Conservation (phyloP, 305 asterid genomes). For the Nicotiana rustica region DNA sequence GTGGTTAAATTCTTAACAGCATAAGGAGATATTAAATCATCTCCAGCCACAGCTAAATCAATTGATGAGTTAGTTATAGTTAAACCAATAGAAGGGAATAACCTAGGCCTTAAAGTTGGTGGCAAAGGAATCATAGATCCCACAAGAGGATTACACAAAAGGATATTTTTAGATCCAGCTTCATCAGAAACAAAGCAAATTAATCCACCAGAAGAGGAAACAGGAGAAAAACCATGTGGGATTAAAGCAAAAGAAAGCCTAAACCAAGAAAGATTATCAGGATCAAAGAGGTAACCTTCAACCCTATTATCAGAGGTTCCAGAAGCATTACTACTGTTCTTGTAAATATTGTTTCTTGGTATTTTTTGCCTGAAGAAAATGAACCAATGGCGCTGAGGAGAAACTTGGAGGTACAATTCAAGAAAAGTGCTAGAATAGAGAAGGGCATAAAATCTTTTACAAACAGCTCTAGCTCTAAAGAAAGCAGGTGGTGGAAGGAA, state of each 20-base stretch:
- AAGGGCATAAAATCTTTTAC: constrained; percentile 86
- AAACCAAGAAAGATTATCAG: constrained; percentile 64
- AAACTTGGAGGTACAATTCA: constrained; percentile 65
- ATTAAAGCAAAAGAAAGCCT: constrained; percentile 63
- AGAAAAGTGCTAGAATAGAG: constrained; percentile 70
- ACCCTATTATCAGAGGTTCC: neutral
- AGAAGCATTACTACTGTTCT: constrained; percentile 18
- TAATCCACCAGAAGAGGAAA: constrained; percentile 76
- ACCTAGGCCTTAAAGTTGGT: constrained; percentile 81
- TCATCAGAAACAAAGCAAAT: constrained; percentile 85
- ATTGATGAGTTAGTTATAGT: constrained; percentile 67
- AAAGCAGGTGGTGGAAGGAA: constrained; percentile 87
- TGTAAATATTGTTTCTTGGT: constrained; percentile 56
- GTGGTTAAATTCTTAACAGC: constrained; percentile 91
- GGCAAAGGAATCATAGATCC: constrained; percentile 71
- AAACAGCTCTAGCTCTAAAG: constrained; percentile 78
- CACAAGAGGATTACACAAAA: constrained; percentile 69
- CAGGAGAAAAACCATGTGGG: constrained; percentile 80
- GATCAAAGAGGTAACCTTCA: constrained; percentile 80
- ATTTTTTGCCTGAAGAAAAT: constrained; percentile 69
- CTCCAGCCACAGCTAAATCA: constrained; percentile 87
- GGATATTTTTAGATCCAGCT: constrained; percentile 77
- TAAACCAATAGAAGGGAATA: constrained; percentile 80
- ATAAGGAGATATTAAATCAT: constrained; percentile 84
- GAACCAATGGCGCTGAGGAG: constrained; percentile 70